phyloP scores from a whole-genome alignment of 1,284 basidiomycete species.

The Pseudomicrostroma phylloplanum region DNA sequence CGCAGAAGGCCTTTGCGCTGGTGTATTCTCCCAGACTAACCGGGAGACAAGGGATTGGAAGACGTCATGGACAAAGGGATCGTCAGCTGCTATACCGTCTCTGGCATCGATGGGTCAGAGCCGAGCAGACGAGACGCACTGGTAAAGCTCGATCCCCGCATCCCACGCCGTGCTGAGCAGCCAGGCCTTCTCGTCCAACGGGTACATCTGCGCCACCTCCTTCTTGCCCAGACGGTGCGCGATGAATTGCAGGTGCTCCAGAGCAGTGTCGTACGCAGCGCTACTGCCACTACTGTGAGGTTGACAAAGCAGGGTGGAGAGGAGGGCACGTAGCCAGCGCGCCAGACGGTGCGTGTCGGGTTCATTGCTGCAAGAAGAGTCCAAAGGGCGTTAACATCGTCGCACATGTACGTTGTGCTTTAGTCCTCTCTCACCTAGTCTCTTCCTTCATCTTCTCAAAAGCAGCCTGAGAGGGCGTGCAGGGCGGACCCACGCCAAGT shows the following conservation, averaged over 20 bases:
- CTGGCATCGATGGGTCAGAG: not conserved
- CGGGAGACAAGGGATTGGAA: too few species aligned
- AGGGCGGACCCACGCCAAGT: not conserved
- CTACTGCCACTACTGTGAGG: not conserved
- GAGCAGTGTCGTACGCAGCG: not conserved
- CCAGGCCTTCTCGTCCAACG: not conserved
- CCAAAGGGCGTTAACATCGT: not conserved
- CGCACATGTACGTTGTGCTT: not conserved
- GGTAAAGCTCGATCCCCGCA: not conserved
- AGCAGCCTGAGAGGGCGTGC: not conserved
- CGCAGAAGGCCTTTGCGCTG: not conserved
- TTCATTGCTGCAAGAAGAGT: not conserved
- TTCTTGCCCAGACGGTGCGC: not conserved
- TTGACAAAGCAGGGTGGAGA: not conserved
- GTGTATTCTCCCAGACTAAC: not conserved
- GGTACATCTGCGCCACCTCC: not conserved
- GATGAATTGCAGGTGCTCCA: not conserved
- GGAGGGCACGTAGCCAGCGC: not conserved
- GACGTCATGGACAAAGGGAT: not conserved
- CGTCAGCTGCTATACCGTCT: not conserved
- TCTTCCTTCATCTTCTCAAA: too few species aligned
- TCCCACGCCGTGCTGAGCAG: slow-evolving; percentile 1
- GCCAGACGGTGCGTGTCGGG: not conserved
- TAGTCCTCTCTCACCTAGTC: not conserved
- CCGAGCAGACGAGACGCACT: not conserved